Evolutionary conservation across 345 rosid species (phyloP), one percentile per base, ranked within the genome.

Genomic region (Carallia brachiata): DNA sequence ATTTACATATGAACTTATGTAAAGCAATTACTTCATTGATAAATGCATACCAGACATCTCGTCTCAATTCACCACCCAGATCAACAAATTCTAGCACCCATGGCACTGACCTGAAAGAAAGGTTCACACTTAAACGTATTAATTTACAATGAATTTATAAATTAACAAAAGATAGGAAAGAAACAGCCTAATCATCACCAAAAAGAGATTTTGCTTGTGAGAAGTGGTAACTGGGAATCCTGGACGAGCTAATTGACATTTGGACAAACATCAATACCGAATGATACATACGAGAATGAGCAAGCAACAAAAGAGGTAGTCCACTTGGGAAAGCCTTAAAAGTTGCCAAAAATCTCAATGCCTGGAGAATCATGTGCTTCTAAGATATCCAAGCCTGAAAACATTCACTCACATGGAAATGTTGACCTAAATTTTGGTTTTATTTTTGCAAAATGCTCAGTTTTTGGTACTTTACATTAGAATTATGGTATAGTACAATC

Each of bases 81-180:
- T 95, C 97, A 74, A 95, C 97, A 75, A 95, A 95, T 85, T 95
- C 99, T 72, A 95, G 78, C 69, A 88, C 86, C 97, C 97, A 95
- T 36, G 73, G 80, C 68, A 84, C 85, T 68, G 86, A 81, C 81
- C 97, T 94, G 82, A 76, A 79, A 30, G 62, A 73, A 39, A 64
- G 75, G 36, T 62, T 62, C 34, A 67, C 4, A 69, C 50, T 57
- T 68, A 47, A 23, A 66, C 28, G 58, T 23, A 55, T 55, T 10
- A 69, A 64, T 31, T 27, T 23, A 48, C 37, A 36, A 2, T 31
- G n/a, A 57, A 40, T 54, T 10, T 18, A 63, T 1, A 9, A 36
- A 19, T n/a, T 52, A 47, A 61, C 13, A 62, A 17, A n/a, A 57
- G 37, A 48, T 34, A 34, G 17, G 18, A 37, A n/a, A 56, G 23